Conservation (phyloP, 1,284 basidiomycete genomes). For the Apiotrichum sp. region DNA sequence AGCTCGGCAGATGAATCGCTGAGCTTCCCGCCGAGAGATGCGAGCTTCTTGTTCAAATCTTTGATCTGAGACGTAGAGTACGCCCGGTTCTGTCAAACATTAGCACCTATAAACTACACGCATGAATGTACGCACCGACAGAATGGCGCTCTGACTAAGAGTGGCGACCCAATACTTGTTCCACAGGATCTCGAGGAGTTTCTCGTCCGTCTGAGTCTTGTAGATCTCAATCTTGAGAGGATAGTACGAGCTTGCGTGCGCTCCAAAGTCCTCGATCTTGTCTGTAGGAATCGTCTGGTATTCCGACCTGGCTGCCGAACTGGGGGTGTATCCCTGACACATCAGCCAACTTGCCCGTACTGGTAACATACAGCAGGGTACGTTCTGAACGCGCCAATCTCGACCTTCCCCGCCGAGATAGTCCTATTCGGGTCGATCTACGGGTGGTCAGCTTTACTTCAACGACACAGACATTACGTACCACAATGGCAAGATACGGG, state of each 20-base stretch:
- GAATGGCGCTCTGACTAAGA: slow-evolving; percentile 79
- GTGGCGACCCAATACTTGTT: slow-evolving; percentile 99
- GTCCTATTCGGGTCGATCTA: slow-evolving; percentile 98
- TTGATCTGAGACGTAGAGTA: slow-evolving; percentile 82
- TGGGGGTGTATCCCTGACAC: slow-evolving; percentile 66
- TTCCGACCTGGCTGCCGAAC: slow-evolving; percentile 60
- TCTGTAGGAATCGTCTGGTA: slow-evolving; percentile 90
- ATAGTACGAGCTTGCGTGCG: slow-evolving; percentile 96
- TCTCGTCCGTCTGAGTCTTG: slow-evolving; percentile 79
- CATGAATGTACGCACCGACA: slow-evolving; percentile 61
- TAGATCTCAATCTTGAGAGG: slow-evolving; percentile 90
- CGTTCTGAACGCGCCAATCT: slow-evolving; percentile 96
- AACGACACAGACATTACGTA: slow-evolving; percentile 48
- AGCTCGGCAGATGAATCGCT: slow-evolving; percentile 15
- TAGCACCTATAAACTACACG: neutral
- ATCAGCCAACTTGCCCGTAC: neutral
- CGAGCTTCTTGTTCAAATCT: slow-evolving; percentile 81
- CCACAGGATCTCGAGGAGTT: slow-evolving; percentile 85
- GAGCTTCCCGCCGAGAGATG: slow-evolving; percentile 24
- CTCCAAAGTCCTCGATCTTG: slow-evolving; percentile 97
- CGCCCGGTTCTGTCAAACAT: slow-evolving; percentile 65
- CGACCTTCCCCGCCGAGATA: slow-evolving; percentile 93
- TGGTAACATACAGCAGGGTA: slow-evolving; percentile 63
- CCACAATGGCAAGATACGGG: slow-evolving; percentile 95
- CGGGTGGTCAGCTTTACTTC: neutral